These are phyloP conservation scores for Pelargonium myrrhifolium DNA, from an alignment of 441 rosid genomes.

Conservation along the genomic window DNA sequence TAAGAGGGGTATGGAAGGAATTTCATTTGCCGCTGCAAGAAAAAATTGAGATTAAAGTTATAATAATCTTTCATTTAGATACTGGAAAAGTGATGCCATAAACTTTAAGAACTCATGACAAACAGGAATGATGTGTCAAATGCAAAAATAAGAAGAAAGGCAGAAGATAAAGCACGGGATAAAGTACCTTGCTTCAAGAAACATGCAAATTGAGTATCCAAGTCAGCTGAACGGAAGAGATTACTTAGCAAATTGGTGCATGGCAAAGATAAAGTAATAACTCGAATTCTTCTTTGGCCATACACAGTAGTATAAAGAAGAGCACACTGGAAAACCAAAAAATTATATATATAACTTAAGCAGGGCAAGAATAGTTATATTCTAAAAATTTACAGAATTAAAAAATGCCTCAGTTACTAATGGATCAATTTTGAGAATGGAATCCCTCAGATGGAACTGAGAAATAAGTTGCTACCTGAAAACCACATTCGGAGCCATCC, in stretches of 20 bases:
- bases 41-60: conserved; percentile 1
- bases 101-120: conserved; percentile 2
- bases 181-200: conserved; percentile 88
- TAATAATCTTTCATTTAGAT: background rate
- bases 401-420: conserved; percentile 6
- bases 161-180: conserved; percentile 14
- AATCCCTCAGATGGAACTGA: conserved; percentile 12
- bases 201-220: conserved; percentile 90
- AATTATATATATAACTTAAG: background rate
- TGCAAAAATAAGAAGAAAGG: background rate
- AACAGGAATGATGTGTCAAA: background rate
- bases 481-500: conserved; percentile 89
- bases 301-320: conserved; percentile 79
- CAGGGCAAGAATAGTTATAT: background rate
- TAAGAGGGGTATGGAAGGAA: conserved; percentile 58
- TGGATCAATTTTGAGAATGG: conserved; percentile 1
- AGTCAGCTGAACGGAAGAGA: conserved; percentile 83
- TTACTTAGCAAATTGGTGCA: conserved; percentile 84
- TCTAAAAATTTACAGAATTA: conserved; percentile 6
- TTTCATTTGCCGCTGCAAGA: conserved; percentile 66
- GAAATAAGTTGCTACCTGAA: conserved; percentile 55
- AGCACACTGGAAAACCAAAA: conserved; percentile 51
- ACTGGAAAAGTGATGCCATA: conserved; percentile 2
- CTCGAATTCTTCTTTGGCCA: conserved; percentile 97
- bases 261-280: conserved; percentile 75